A percentile compares a stretch with the other conserved stretches of the same genome.
Evolutionary conservation across 2,329 filamentous ascomycete species (phyloP).

Genomic region (Xylariales sp.): DNA sequence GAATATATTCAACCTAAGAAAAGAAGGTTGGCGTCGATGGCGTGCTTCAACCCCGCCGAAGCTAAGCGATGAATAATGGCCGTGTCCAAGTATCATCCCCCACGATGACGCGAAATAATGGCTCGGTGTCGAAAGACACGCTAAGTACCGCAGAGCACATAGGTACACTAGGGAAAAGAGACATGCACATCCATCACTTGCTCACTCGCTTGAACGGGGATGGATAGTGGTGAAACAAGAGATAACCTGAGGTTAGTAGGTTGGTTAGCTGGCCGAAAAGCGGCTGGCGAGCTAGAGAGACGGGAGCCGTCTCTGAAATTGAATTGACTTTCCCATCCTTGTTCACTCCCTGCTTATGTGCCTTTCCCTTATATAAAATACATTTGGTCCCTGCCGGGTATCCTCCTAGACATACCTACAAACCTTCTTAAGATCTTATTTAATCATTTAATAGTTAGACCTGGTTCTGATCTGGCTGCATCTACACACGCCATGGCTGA

Average conservation of each 20-base stretch:
- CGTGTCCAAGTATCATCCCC: not conserved
- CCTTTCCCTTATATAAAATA: conserved; percentile 8
- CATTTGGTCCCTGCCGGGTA: not conserved
- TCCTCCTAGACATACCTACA: not conserved
- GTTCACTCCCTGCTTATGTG: not conserved
- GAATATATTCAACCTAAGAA: conserved; percentile 11
- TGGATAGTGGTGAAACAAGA: not conserved
- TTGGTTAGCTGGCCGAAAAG: conserved; percentile 1
- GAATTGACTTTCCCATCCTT: not conserved
- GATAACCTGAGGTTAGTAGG: not conserved
- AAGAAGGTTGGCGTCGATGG: conserved; percentile 38
- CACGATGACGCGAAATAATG: conserved; percentile 38
- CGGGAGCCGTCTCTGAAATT: not conserved
- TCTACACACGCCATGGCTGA: conserved; percentile 54
- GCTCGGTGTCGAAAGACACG: conserved; percentile 32
- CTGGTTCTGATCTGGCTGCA: conserved; percentile 20
- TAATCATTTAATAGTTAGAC: conserved; percentile 18
- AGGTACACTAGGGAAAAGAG: not conserved
- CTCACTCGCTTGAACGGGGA: conserved; percentile 10
- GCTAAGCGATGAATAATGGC: conserved; percentile 24
- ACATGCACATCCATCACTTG: conserved; percentile 10
- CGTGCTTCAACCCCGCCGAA: conserved; percentile 37
- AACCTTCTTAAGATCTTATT: conserved; percentile 5
- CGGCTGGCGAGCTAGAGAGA: not conserved
- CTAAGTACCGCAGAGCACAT: not conserved